Conservation (phyloP, 441 rosid genomes). For the Geranium incanum region DNA sequence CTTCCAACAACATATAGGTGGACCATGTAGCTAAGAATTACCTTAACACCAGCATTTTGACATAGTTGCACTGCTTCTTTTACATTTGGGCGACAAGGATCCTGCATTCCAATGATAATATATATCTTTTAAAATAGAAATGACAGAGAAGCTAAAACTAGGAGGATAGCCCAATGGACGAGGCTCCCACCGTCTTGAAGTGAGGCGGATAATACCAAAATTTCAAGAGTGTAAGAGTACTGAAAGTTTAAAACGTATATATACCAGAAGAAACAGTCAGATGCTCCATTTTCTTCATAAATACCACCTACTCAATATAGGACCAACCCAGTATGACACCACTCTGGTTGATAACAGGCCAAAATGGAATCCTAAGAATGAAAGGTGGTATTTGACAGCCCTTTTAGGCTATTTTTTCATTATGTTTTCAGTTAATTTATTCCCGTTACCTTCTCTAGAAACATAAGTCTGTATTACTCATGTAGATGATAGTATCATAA, state of each 20-base stretch:
- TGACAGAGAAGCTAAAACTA: constrained; percentile 6
- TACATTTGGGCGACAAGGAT: constrained; percentile 93
- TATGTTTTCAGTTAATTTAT: background rate
- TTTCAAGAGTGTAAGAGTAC: no score
- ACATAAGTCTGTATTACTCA: no score
- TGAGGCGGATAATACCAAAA: no score
- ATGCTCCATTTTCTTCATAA: background rate
- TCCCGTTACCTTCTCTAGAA: background rate
- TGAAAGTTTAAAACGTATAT: no score
- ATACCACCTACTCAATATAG: background rate
- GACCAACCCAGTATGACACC: background rate
- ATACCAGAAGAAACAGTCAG: no score
- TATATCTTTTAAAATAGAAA: background rate
- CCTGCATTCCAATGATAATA: constrained; percentile 37
- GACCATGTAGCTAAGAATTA: constrained; percentile 14
- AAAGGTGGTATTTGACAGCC: background rate
- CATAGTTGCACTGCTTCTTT: constrained; percentile 74
- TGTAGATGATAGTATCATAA: no score
- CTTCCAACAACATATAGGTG: no score
- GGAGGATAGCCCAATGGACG: background rate
- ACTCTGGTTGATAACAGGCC: no score
- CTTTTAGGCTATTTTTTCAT: background rate
- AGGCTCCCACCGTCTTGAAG: background rate
- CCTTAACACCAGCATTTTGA: constrained; percentile 86
- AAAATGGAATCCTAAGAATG: background rate